Conservation (phyloP, 1,284 basidiomycete genomes). For the Ceratobasidium theobromae region DNA sequence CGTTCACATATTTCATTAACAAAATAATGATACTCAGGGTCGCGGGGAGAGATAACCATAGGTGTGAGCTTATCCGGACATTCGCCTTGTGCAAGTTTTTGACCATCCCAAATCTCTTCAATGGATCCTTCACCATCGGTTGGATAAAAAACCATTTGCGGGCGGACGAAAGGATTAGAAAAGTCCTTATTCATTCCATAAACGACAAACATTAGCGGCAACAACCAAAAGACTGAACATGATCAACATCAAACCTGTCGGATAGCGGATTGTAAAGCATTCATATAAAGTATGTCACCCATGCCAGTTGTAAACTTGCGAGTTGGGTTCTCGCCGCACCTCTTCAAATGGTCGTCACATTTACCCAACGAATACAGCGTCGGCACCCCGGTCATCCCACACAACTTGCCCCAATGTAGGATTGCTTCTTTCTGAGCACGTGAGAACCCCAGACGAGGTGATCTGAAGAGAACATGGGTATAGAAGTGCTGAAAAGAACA, state of each 20-base stretch:
- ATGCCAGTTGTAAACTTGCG: not conserved
- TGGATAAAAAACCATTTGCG: not conserved
- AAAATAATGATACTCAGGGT: not conserved
- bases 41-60: not conserved
- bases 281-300: not conserved
- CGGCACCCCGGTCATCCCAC: not conserved
- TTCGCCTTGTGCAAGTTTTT: constrained; percentile 1
- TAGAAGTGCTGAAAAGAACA: too few relatives aligned
- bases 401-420: not conserved
- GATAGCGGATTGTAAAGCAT: not conserved
- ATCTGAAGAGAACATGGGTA: constrained; percentile 50
- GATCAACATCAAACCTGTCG: not conserved
- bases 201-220: not conserved
- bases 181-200: not conserved
- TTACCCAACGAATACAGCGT: not conserved
- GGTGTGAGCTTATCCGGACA: constrained; percentile 3
- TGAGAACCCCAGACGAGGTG: not conserved
- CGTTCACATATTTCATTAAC: constrained; percentile 8
- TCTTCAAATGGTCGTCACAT: not conserved
- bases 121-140: not conserved
- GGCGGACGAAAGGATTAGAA: not conserved
- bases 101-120: constrained; percentile 1
- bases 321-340: not conserved
- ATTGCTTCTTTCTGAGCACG: not conserved
- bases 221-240: not conserved